Conservation (phyloP, 1,139 yeast species). For the Suhomyces ambrosiae region DNA sequence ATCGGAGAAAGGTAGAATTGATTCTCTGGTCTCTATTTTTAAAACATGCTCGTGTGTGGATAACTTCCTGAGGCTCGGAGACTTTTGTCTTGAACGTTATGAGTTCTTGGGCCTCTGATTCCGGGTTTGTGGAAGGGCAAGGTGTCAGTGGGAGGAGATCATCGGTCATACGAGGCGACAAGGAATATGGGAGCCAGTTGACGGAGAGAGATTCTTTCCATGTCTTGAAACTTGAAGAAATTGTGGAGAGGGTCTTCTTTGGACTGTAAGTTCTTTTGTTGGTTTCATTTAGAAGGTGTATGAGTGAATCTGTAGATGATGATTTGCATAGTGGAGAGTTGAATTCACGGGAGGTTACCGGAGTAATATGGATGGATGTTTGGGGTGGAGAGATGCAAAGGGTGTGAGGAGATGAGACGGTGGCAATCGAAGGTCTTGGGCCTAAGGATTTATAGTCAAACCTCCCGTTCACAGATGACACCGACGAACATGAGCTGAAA, state of each 20-base stretch:
- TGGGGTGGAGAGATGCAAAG: conserved; percentile 11
- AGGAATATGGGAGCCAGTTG: conserved; percentile 12
- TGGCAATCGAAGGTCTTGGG: conserved; percentile 1
- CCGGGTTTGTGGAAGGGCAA: too few relatives aligned
- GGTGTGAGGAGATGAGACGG: conserved; percentile 2
- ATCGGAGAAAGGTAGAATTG: conserved; percentile 45
- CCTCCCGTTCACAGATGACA: conserved; percentile 3
- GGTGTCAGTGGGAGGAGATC: conserved; percentile 18
- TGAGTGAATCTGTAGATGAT: conserved; percentile 10
- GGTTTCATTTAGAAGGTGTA: conserved; percentile 1
- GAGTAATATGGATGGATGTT: conserved; percentile 5
- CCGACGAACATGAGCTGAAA: conserved; percentile 10
- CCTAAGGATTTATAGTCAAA: not conserved
- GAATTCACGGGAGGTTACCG: conserved; percentile 9
- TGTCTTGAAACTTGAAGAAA: conserved; percentile 12
- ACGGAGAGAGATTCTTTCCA: conserved; percentile 11
- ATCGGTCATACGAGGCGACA: conserved; percentile 28
- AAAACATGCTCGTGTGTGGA: conserved; percentile 17
- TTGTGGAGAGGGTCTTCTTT: conserved; percentile 10
- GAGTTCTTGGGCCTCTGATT: conserved; percentile 9
- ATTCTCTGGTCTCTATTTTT: conserved; percentile 50
- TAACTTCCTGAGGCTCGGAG: conserved; percentile 2
- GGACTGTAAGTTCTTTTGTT: conserved; percentile 2
- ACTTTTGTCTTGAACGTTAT: conserved; percentile 10
- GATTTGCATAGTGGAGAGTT: conserved; percentile 4